phyloP scores from a whole-genome alignment of 306 rosid species.

The Medicago lupulina region DNA sequence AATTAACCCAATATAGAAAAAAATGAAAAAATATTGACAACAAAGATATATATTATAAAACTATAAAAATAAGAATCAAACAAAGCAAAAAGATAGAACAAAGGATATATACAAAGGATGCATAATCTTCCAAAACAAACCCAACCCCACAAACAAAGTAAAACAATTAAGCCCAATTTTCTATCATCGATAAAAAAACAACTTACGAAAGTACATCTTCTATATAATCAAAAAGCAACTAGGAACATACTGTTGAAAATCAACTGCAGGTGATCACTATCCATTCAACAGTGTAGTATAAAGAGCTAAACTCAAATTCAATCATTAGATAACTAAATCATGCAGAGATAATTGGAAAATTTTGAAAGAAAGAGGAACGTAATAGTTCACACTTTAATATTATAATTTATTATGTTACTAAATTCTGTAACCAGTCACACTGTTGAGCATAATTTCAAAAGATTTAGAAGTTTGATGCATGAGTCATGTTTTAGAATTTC shows the following conservation, averaged over 20 bases:
- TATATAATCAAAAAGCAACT: neutral
- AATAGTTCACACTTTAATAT: neutral
- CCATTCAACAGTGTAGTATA: neutral
- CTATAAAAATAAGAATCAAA: no score
- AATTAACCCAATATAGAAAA: neutral
- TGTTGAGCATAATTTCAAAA: neutral
- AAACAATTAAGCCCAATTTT: neutral
- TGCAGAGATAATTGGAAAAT: neutral
- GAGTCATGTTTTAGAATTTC: neutral
- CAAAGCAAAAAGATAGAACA: neutral
- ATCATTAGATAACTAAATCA: neutral
- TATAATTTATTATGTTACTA: neutral
- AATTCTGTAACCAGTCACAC: neutral
- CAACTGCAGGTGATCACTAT: neutral
- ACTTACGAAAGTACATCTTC: neutral
- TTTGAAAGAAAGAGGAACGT: neutral
- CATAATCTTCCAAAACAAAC: neutral
- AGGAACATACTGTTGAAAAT: neutral
- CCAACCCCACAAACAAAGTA: neutral
- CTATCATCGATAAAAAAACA: neutral
- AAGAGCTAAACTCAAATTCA: neutral
- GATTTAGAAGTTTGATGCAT: neutral
- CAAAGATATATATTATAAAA: no score
- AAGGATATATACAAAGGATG: neutral
- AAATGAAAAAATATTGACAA: neutral